Evolutionary conservation across 2,329 filamentous ascomycete species (phyloP), one percentile per base, ranked within the genome.

Genomic region (Paracamarosporium sp.): DNA sequence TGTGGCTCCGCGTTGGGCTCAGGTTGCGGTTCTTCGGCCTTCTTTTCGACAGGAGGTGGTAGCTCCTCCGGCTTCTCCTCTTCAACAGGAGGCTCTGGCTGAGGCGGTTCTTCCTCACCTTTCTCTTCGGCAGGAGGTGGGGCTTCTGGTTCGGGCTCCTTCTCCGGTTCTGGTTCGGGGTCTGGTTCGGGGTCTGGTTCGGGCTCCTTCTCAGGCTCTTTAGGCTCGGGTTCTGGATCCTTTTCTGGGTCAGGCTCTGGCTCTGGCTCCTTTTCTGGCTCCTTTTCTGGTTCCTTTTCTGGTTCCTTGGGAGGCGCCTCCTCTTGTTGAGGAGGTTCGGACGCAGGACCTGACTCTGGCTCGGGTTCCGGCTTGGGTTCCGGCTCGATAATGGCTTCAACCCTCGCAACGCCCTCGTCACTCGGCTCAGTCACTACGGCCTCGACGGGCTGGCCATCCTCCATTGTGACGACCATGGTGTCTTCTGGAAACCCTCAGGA

Each of bases 401-500:
- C 53, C 17, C 17, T 38, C 30, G 43, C 57, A 6, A 57, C 40
- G 17, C 52, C 60, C 30, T 56, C 47, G 13, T 54, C 50, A 38
- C 20, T 47, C 8, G 53, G 30, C n/a, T 55, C 50, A 41, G 43
- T 48, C 24, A 59, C 50, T 25, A 59, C 24, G 36, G 52, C 54
- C 17, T 56, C 36, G 36, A 60, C 46, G 5, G 45, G 52, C 47
- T 56, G 35, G 31, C 56, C 58, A n/a, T 57, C 53, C 50, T 59
- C 57, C 36, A 58, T 59, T n/a, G 61, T 59, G 61, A 55, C 40
- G 22, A 50, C 50, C 56, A 64, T 64, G 31, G 53, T 50, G 27
- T 57, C 53, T 54, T 59, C 57, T 52, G 51, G 56, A 33, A 59
- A 20, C 5, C 47, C 56, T 54, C 3, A 17, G 22, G n/a, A 9